These are phyloP conservation scores for Mortierella sp. DNA, from an alignment of 371 early-diverging fungal species.

Conservation along the genomic window DNA sequence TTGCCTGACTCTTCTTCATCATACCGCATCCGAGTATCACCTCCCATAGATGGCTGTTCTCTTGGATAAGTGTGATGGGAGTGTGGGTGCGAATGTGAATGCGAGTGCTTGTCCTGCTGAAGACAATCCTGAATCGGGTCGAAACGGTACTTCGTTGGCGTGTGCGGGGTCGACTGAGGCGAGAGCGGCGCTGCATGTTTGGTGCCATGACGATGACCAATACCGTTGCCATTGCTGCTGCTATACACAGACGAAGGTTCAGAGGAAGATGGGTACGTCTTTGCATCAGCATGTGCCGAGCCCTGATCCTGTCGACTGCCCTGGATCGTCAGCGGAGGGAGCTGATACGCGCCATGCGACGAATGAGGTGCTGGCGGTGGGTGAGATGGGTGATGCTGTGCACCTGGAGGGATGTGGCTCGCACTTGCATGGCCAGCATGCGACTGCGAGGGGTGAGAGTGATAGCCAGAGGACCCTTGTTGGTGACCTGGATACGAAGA, in stretches of 20 bases:
- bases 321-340: conserved; percentile 27
- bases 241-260: no score
- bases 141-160: conserved; percentile 48
- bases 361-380: no score
- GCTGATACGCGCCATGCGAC: conserved; percentile 17
- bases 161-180: conserved; percentile 51
- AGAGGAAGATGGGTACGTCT: no score
- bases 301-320: conserved; percentile 4
- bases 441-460: conserved; percentile 22
- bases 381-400: no score
- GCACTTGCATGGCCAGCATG: conserved; percentile 36
- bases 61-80: background rate
- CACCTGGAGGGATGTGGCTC: background rate
- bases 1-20: conserved; percentile 28
- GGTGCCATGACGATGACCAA: no score
- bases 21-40: background rate
- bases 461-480: conserved; percentile 25
- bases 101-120: conserved; percentile 35
- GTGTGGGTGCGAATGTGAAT: background rate
- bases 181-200: conserved; percentile 27
- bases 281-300: no score
- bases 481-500: conserved; percentile 34
- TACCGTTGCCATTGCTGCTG: no score
- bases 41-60: background rate
- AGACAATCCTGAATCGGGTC: conserved; percentile 50